Evolutionary conservation across 2,329 filamentous ascomycete species (phyloP).

Genomic region (Chrysoporthe deuterocubensis): DNA sequence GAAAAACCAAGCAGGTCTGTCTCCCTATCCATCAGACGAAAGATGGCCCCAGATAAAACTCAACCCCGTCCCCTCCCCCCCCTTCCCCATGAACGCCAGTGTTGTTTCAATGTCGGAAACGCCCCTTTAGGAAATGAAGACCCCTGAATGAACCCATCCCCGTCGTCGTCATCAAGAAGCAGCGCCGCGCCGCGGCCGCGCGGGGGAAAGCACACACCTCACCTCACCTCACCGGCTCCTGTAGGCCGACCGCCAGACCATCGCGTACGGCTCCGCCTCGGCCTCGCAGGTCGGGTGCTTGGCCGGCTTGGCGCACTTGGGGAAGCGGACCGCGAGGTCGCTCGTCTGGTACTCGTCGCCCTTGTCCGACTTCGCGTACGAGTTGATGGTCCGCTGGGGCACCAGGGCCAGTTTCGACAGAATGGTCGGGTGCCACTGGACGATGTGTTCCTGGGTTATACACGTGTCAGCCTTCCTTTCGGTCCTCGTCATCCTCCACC

Average conservation of each 20-base stretch:
- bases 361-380: constrained; percentile 64
- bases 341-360: constrained; percentile 77
- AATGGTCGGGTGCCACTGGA: constrained; percentile 97
- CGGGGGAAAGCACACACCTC: too few species aligned
- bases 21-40: background rate
- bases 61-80: background rate
- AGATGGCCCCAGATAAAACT: background rate
- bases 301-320: constrained; percentile 66
- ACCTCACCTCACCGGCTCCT: constrained; percentile 48
- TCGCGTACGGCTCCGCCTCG: constrained; percentile 63
- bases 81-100: background rate
- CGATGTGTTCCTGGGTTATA: constrained; percentile 72
- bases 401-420: constrained; percentile 87
- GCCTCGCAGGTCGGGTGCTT: constrained; percentile 67
- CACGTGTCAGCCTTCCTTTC: constrained; percentile 35
- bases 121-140: background rate
- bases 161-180: background rate
- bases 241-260: constrained; percentile 52
- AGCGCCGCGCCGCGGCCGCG: too few species aligned
- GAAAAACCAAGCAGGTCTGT: background rate
- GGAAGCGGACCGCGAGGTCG: constrained; percentile 81
- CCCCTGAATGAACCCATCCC: background rate
- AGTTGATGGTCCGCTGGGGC: constrained; percentile 83
- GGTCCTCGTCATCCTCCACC: background rate
- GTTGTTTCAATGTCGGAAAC: background rate